A percentile compares a stretch with the other conserved stretches of the same genome.
Conservation (phyloP, 140 eudicot species). For the Senecio squalidus region DNA sequence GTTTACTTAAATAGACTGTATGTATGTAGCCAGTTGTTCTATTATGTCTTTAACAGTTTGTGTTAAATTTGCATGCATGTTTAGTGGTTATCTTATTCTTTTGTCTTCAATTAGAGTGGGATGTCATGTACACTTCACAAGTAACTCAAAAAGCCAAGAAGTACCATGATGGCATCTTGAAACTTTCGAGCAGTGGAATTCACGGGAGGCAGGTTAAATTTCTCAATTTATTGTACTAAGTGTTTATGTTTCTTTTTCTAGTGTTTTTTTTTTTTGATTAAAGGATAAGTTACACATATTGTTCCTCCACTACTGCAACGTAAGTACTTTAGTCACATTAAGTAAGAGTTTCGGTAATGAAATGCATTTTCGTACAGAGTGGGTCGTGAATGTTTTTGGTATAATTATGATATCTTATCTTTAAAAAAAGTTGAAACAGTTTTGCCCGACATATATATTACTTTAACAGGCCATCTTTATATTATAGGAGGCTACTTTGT, state of each 20-base stretch:
- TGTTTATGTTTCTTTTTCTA: neutral
- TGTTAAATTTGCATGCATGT: neutral
- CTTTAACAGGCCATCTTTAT: slow-evolving; percentile 8
- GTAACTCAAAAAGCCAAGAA: slow-evolving; percentile 46
- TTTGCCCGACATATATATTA: neutral
- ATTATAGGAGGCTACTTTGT: slow-evolving; percentile 40
- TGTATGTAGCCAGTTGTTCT: neutral
- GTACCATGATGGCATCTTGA: slow-evolving; percentile 45
- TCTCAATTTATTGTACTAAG: slow-evolving; percentile 1
- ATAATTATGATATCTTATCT: neutral
- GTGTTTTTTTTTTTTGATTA: neutral
- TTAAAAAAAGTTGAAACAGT: neutral
- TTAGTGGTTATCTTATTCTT: slow-evolving; percentile 8
- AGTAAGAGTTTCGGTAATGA: slow-evolving; percentile 1
- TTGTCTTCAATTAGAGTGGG: slow-evolving; percentile 42
- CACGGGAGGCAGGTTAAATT: slow-evolving; percentile 47
- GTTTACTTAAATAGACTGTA: neutral
- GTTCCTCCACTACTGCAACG: slow-evolving; percentile 6
- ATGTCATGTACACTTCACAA: slow-evolving; percentile 54
- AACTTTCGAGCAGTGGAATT: slow-evolving; percentile 38
- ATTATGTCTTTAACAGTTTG: slow-evolving; percentile 6
- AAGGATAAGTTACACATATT: neutral
- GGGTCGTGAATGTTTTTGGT: neutral
- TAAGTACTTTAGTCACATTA: too few species aligned
- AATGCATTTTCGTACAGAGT: neutral